Percentiles rank a stretch among this genome's conserved stretches.
phyloP scores from a whole-genome alignment of 2,329 filamentous ascomycete genomes.

The Tolypocladium endophyticum region DNA sequence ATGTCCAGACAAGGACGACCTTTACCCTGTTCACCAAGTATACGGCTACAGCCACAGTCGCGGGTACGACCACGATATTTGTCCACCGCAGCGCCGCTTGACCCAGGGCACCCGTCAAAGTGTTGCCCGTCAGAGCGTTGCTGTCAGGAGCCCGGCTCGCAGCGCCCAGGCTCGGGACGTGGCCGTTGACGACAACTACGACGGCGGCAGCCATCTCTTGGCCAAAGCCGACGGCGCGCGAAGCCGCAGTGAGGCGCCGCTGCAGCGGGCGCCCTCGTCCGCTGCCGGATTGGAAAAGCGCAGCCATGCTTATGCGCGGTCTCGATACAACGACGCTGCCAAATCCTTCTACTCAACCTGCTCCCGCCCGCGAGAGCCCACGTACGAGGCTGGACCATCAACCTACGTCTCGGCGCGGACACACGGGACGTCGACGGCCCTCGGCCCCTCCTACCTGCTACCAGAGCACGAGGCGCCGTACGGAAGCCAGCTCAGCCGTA shows the following conservation, averaged over 20 bases:
- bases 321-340: not conserved
- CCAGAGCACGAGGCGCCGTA: not conserved
- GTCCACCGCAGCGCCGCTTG: not conserved
- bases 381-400: not conserved
- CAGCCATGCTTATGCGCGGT: not conserved
- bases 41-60: not conserved
- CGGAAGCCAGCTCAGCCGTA: conserved; percentile 4
- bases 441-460: not conserved
- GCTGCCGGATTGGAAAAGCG: not conserved
- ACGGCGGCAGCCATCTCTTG: not conserved
- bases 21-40: not conserved
- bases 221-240: not conserved
- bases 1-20: not conserved
- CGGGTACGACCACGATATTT: not conserved
- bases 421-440: not conserved
- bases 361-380: too few species aligned
- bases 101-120: not conserved
- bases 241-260: not conserved
- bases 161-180: not conserved
- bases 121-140: not conserved
- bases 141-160: not conserved
- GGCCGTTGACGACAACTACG: not conserved
- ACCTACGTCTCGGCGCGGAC: not conserved
- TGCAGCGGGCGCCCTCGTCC: not conserved
- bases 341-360: not conserved